Evolutionary conservation across 2,329 filamentous ascomycete genomes (phyloP).

Genomic region (Orbilia javanica): DNA sequence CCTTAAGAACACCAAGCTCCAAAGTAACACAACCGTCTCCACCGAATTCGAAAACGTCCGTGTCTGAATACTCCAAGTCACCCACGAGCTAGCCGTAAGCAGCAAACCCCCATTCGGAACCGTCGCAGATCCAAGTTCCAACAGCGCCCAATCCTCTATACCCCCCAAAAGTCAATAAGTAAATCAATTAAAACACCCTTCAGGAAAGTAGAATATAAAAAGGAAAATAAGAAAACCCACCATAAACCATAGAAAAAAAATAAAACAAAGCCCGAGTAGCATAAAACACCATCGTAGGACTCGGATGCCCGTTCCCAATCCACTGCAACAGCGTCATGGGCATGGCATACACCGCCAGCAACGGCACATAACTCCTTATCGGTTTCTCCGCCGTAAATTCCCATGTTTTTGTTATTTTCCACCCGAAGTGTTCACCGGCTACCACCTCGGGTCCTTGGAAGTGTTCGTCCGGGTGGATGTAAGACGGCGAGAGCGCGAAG

Average conservation of each 20-base stretch:
- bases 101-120: conserved; percentile 80
- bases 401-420: conserved; percentile 91
- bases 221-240: conserved; percentile 50
- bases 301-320: conserved; percentile 85
- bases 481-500: conserved; percentile 93
- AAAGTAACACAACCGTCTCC: conserved; percentile 91
- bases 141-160: conserved; percentile 90
- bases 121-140: conserved; percentile 83
- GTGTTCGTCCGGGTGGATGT: conserved; percentile 98
- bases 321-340: conserved; percentile 93
- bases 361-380: conserved; percentile 93
- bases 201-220: too few species aligned
- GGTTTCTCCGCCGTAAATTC: conserved; percentile 91
- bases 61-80: conserved; percentile 98
- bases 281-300: conserved; percentile 88
- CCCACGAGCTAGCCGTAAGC: conserved; percentile 93
- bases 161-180: neutral
- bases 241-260: conserved; percentile 88
- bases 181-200: too few species aligned
- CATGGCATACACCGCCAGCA: conserved; percentile 95
- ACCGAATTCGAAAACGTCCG: conserved; percentile 99
- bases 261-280: conserved; percentile 91
- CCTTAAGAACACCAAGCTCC: conserved; percentile 91
- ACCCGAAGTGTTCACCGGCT: conserved; percentile 91
- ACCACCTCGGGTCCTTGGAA: conserved; percentile 98